These are phyloP conservation scores for Agastache rugosa DNA, from an alignment of 257 asterid genomes.

Conservation along the genomic window DNA sequence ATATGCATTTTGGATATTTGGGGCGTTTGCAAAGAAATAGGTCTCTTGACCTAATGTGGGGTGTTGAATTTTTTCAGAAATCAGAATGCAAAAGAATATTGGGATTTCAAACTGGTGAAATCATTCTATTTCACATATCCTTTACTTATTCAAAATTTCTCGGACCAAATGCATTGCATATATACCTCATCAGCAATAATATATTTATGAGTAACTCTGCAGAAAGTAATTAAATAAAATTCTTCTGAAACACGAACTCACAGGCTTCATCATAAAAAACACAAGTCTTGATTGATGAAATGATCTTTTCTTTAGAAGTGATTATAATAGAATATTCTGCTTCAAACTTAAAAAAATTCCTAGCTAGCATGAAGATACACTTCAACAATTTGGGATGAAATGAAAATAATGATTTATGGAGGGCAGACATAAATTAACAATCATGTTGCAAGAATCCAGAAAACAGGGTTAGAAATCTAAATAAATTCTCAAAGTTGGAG, in stretches of 20 bases:
- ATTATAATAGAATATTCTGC: background rate
- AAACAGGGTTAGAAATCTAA: conserved; percentile 25
- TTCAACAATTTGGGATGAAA: background rate
- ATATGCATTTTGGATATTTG: background rate
- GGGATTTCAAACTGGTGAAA: background rate
- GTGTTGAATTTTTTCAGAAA: background rate
- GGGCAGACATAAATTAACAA: background rate
- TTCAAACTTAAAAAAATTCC: background rate
- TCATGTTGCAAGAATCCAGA: conserved; percentile 4
- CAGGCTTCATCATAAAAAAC: background rate
- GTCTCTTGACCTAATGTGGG: conserved; percentile 8
- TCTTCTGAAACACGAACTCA: background rate
- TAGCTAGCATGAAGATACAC: background rate
- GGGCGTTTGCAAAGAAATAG: background rate
- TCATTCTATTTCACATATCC: background rate
- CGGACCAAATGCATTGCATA: background rate
- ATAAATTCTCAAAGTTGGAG: background rate
- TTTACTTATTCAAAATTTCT: background rate
- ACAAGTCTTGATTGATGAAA: background rate
- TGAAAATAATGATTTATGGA: background rate
- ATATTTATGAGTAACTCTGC: background rate
- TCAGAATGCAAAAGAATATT: background rate
- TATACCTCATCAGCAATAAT: background rate
- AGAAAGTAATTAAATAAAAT: background rate
- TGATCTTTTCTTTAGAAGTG: background rate